Base-by-base conservation (phyloP, 306 rosid species). In the Lupinus albus region DNA sequence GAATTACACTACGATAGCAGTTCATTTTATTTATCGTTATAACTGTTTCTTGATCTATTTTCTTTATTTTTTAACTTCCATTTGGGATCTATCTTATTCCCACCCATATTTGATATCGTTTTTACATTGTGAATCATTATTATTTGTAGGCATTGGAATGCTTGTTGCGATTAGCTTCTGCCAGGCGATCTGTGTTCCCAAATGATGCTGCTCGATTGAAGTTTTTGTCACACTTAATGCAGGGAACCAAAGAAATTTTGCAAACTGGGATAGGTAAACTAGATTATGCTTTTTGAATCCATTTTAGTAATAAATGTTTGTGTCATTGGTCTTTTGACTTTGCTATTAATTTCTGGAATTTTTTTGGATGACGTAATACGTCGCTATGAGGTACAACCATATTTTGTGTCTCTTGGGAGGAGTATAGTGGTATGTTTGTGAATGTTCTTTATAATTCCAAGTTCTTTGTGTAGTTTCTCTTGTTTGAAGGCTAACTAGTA, bases 151-250 rank as follows among this genome's bases (percentile, higher is more conserved):
- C 82, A 68, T 59, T 81, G 72, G 85, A 81, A 60, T 78, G 85
- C 80, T 74, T 81, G 78, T 38, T 81, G 53, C 85, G 80, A 54
- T 71, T 81, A 41, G 82, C 85, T 30, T 81, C 85, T 64, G 41
- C 77, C 5, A 74, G 85, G 58, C 72, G 85, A 59, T 81, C 85
- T 11, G 58, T 81, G 68, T 81, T 81, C 45, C 21, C 78, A 14
- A 71, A 54, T 70, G 85, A 81, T 39, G 6, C 60, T 47, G 72
- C 82, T 56, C 75, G 85, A 30, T 70, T 70, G 38, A 78, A 70
- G 78, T 81, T 81, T 66, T 55, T 81, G 70, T 81, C 85, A 16
- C 78, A 74, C 42, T 74, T 81, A 61, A 81, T 78, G 78, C 77
- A 30, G 71, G 85, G 85, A 56, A 81, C 85, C 10, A 81, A 78